These are phyloP conservation scores for Orbilia blumenaviensis DNA, from an alignment of 2,329 filamentous ascomycete species.

Conservation along the genomic window DNA sequence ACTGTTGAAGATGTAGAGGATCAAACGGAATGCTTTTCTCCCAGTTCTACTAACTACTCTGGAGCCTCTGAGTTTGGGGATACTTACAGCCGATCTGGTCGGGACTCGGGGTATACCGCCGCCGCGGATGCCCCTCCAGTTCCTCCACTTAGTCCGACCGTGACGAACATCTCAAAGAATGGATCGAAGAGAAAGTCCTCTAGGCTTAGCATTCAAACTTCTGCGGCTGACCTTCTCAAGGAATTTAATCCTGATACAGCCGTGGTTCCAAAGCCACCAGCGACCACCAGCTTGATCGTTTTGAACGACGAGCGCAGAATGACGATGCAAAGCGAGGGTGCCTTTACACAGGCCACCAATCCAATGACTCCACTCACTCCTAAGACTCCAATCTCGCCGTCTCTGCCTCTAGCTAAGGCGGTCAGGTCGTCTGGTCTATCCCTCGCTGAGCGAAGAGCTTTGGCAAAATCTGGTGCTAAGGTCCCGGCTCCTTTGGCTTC, in stretches of 20 bases:
- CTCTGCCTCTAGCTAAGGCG: conserved; percentile 46
- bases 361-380: conserved; percentile 44
- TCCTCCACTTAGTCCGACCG: conserved; percentile 35
- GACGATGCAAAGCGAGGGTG: conserved; percentile 31
- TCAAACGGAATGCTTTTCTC: conserved; percentile 49
- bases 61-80: conserved; percentile 50
- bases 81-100: conserved; percentile 19
- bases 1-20: conserved; percentile 51
- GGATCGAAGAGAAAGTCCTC: conserved; percentile 45
- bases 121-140: conserved; percentile 34
- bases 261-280: conserved; percentile 35
- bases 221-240: conserved; percentile 33
- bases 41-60: conserved; percentile 52
- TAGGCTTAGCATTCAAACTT: conserved; percentile 48
- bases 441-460: conserved; percentile 51
- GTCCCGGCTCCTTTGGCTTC: conserved; percentile 40
- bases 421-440: conserved; percentile 39
- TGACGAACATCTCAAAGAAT: conserved; percentile 38
- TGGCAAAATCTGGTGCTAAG: conserved; percentile 42
- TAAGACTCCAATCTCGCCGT: conserved; percentile 42
- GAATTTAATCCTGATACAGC: conserved; percentile 33
- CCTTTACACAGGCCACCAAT: not conserved
- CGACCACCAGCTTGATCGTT: conserved; percentile 39
- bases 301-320: conserved; percentile 35
- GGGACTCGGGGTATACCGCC: conserved; percentile 31